Evolutionary conservation across 2,329 filamentous ascomycete species (phyloP), one percentile per base, ranked within the genome.

Genomic region (Decorospora gaudefroyi): DNA sequence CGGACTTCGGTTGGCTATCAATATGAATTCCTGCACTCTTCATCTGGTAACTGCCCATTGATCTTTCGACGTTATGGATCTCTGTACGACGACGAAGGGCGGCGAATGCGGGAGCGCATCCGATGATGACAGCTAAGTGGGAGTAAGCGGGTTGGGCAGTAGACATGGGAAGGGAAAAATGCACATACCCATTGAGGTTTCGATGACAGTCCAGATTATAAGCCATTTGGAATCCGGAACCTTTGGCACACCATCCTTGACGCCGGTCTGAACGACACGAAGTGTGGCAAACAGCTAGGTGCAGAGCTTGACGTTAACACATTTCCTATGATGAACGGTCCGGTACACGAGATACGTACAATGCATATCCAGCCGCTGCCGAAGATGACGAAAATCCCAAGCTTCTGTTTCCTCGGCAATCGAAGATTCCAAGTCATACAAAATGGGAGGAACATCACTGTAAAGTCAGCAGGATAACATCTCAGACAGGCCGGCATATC

Each of bases 141-240:
- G 17, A 10, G 4, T 6, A 27, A 12, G 11, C 13, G 4, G 13
- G 25, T 12, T n/a, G 25, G 19, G 29, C 11, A 13, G 12, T 12
- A n/a, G 11, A 3, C 12, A 17, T 19, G 16, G 13, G 7, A 6
- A 21, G 15, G 19, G 6, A 22, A n/a, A 4, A 19, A 4, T 10
- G 12, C 6, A n/a, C 10, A 3, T n/a, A 22, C n/a, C 18, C 16
- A 31, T 43, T 7, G 23, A 42, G n/a, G 22, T 38, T 13, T 23
- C 19, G 2, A 22, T 37, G 6, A 23, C 16, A 19, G 16, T 18
- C 21, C 13, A 32, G 21, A 30, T 29, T 15, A 29, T 22, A 30
- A 39, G 15, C 36, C 36, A 39, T 16, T 39, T 39, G 1, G 36
- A 13, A 6, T 39, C 13, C 8, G 36, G 36, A 10, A 39, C 18